These are phyloP conservation scores for Aspergillus fumigatus DNA, from an alignment of 2,329 filamentous ascomycete genomes.

Conservation along the genomic window DNA sequence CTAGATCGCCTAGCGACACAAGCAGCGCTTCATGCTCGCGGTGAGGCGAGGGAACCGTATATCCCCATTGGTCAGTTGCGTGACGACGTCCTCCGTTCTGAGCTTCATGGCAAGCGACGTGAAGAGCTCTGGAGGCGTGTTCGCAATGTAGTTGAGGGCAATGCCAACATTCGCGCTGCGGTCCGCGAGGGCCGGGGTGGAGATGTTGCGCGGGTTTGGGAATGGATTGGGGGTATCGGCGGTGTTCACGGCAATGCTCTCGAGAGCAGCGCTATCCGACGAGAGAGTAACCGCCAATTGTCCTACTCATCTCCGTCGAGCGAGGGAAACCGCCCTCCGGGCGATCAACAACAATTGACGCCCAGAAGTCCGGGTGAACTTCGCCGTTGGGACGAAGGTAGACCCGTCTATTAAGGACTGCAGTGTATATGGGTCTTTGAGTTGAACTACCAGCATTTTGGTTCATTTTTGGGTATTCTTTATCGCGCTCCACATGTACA, in stretches of 20 bases:
- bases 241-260: constrained; percentile 40
- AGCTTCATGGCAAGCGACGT: constrained; percentile 71
- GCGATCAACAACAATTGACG: constrained; percentile 11
- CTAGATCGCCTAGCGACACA: constrained; percentile 78
- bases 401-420: constrained; percentile 35
- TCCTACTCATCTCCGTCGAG: constrained; percentile 23
- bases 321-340: constrained; percentile 14
- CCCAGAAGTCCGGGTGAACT: constrained; percentile 23
- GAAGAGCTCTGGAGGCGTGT: constrained; percentile 83
- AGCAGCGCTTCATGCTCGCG: constrained; percentile 69
- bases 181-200: constrained; percentile 58
- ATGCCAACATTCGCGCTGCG: constrained; percentile 82
- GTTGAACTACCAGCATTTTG: background rate
- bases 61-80: constrained; percentile 83
- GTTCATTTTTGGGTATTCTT: background rate
- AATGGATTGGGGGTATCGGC: constrained; percentile 61
- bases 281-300: constrained; percentile 22
- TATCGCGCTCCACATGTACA: background rate
- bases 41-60: constrained; percentile 67
- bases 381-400: constrained; percentile 40
- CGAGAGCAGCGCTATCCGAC: constrained; percentile 19
- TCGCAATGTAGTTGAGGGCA: constrained; percentile 79
- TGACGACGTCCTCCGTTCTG: constrained; percentile 80
- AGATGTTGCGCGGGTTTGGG: constrained; percentile 60
- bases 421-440: background rate